phyloP scores from a whole-genome alignment of 441 rosid genomes.

The Erodium moschatum region DNA sequence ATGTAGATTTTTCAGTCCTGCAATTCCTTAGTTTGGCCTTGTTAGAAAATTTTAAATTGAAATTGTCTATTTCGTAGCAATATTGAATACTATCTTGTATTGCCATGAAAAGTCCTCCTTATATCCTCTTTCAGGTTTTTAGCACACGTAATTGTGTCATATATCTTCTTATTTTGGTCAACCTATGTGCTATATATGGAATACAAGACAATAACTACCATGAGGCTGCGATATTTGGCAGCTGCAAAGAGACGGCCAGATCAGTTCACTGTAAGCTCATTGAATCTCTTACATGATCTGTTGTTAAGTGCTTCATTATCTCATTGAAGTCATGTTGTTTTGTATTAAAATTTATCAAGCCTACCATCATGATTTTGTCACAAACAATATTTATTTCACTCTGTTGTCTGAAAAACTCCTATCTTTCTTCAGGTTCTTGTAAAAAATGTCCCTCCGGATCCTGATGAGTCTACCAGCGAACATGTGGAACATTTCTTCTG shows the following conservation, averaged over 20 bases:
- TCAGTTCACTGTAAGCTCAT: conserved; percentile 78
- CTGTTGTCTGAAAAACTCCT: neutral
- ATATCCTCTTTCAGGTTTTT: conserved; percentile 62
- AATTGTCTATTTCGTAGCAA: too few relatives aligned
- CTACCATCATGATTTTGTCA: conserved; percentile 8
- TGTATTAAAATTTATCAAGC: neutral
- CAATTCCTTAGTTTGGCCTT: too few relatives aligned
- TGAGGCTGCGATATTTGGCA: conserved; percentile 81
- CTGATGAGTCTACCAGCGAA: conserved; percentile 67
- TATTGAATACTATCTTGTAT: too few relatives aligned
- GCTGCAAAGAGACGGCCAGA: conserved; percentile 67
- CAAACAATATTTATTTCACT: neutral
- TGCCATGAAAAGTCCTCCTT: neutral
- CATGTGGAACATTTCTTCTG: conserved; percentile 72
- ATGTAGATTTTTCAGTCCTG: neutral
- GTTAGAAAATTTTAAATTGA: too few relatives aligned
- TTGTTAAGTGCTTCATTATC: neutral
- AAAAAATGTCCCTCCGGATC: conserved; percentile 81
- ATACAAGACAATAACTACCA: conserved; percentile 55
- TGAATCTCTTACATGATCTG: neutral
- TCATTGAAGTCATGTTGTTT: neutral
- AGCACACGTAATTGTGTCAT: conserved; percentile 76
- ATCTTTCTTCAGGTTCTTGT: conserved; percentile 60
- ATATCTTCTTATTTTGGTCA: conserved; percentile 69
- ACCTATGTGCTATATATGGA: conserved; percentile 90